Percentiles rank a stretch among this genome's conserved stretches.
Conservation (phyloP, 2,329 filamentous ascomycete genomes). For the Bisporella sp. region DNA sequence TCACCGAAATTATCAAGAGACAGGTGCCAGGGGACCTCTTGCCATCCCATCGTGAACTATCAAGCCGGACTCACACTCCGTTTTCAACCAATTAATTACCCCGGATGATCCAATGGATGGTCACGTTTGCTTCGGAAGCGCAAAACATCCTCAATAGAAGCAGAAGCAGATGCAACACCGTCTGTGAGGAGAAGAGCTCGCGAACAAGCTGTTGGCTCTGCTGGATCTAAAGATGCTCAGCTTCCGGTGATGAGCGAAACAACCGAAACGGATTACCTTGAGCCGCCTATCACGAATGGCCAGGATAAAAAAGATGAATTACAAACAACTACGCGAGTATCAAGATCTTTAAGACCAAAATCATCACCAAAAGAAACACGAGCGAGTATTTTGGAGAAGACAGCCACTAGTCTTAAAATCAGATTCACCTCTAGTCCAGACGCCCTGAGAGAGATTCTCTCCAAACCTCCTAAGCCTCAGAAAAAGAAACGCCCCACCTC, state of each 20-base stretch:
- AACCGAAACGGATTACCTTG: slow-evolving; percentile 9
- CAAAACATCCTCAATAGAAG: slow-evolving; percentile 66
- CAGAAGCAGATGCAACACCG: slow-evolving; percentile 45
- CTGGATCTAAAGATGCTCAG: slow-evolving; percentile 14
- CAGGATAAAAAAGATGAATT: slow-evolving; percentile 13
- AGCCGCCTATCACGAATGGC: slow-evolving; percentile 13
- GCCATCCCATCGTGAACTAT: slow-evolving; percentile 56
- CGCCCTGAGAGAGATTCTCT: slow-evolving; percentile 54
- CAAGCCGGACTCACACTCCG: slow-evolving; percentile 66
- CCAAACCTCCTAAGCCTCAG: slow-evolving; percentile 50
- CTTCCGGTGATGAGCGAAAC: slow-evolving; percentile 1
- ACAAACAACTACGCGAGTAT: slow-evolving; percentile 33
- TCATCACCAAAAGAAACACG: slow-evolving; percentile 34
- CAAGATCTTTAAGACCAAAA: slow-evolving; percentile 52
- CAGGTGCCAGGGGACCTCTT: slow-evolving; percentile 66
- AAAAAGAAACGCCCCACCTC: slow-evolving; percentile 39
- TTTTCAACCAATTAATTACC: slow-evolving; percentile 67
- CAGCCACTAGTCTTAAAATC: slow-evolving; percentile 39
- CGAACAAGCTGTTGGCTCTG: slow-evolving; percentile 16
- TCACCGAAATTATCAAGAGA: slow-evolving; percentile 51
- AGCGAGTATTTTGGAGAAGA: slow-evolving; percentile 31
- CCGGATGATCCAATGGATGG: slow-evolving; percentile 67
- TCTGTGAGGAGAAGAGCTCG: slow-evolving; percentile 43
- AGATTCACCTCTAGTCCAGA: slow-evolving; percentile 50
- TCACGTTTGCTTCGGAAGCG: slow-evolving; percentile 76